Base-by-base conservation (phyloP, 176 grass and related monocot genomes). In the Triticum urartu region DNA sequence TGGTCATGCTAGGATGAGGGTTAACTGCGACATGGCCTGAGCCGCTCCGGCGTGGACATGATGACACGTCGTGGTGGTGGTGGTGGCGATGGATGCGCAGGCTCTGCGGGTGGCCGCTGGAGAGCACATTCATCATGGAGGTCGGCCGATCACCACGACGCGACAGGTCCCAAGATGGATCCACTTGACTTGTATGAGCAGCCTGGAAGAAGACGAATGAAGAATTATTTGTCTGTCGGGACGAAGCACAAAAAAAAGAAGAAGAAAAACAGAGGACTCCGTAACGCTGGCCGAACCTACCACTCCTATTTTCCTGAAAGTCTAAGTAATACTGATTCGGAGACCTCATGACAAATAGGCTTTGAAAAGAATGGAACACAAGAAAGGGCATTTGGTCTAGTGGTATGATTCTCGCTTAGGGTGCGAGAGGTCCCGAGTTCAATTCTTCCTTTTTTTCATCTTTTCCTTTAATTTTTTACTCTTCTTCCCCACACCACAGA, bases 351-450 rank as follows among this genome's bases (percentile, higher is more conserved):
- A 34, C 33, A 34, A 34, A 34, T 30, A 30, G 28, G 0, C 28
- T 30, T 30, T 30, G 28, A 30, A 30, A 30, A 30, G 28, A 30
- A 30, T 30, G 28, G 2, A 30, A 30, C 2, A 3, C 34, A 35
- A 35, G 0, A 7, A 7, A 50, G 93, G 96, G 91, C 86, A 98
- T 94, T 98, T 98, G 90, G 91, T 98, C 88, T 98, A 95, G 91
- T 94, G 90, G 93, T 88, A 98, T 98, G 91, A 98, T 95, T 98
- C 91, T 98, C 88, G 84, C 96, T 95, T 98, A 95, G 91, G 91
- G 92, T 95, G 94, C 90, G 84, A 95, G 74, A 77, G 74, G 92
- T 95, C 92, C 94, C 85, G 94, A 98, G 88, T 98, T 95, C 90
- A 95, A 98, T 95, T 98, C 94, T 92, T 39, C 18, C 9, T 3